Evolutionary conservation across 306 rosid species (phyloP), one percentile per base, ranked within the genome.

Genomic region (Castanospermum australe): DNA sequence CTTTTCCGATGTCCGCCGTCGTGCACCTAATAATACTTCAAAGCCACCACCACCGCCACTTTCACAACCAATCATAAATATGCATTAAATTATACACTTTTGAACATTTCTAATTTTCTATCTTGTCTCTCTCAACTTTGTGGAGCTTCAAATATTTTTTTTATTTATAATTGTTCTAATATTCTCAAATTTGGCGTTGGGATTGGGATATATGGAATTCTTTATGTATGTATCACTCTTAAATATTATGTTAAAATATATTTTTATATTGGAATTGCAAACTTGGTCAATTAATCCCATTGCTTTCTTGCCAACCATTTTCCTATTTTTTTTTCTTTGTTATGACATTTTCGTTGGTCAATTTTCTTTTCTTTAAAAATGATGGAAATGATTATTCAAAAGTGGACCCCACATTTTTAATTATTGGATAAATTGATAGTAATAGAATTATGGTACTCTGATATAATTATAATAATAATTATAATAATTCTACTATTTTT

Each of bases 1-100:
- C 67, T 39, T 56, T 65, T 68, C 52, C 79, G 79, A 81, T 79
- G 86, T 72, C 89, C 75, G 63, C 89, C 75, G 63, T 75, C 82
- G 59, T 39, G 86, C 84, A 50, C 73, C 57, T 6, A n/a, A 63
- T 69, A 52, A 62, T 86, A 8, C 60, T 80, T 79, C 48, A 17
- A n/a, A n/a, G n/a, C n/a, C 17, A 13, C 35, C 76, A 33, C 71
- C 56, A 5, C 56, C n/a, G 1, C 79, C 60, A 75, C 61, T 62
- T 18, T 54, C 69, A 56, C 18, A n/a, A 17, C 28, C 44, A 21
- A 69, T 48, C 30, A 50, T 51, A 20, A 2, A 24, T 50, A 50
- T 50, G 18, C 38, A 44, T n/a, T n/a, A 32, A 50, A 9, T 20
- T 5, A 48, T 48, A 10, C n/a, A n/a, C 5, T 28, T 45, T 48